Evolutionary conservation across 345 rosid genomes (phyloP).

Genomic region (Streptanthus diversifolius): DNA sequence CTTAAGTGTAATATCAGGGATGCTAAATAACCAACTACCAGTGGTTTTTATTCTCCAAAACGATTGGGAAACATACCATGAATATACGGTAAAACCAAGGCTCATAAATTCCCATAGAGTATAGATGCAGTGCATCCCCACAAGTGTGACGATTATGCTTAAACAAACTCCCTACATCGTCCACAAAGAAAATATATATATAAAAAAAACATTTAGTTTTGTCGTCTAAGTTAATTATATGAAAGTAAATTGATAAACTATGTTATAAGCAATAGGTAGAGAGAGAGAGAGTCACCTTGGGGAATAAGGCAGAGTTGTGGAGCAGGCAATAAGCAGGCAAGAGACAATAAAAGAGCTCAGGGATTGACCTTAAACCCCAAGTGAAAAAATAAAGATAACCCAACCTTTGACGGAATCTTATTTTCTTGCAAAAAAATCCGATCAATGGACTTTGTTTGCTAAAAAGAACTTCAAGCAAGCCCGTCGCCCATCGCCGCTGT

Average conservation of each 20-base stretch:
- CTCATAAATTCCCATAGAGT: conserved; percentile 27
- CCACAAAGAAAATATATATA: neutral
- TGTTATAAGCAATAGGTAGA: neutral
- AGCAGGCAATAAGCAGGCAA: conserved; percentile 65
- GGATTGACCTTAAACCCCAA: conserved; percentile 50
- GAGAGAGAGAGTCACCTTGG: conserved; percentile 41
- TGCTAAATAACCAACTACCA: conserved; percentile 47
- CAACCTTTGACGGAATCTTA: conserved; percentile 50
- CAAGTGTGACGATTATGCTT: neutral
- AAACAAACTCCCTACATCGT: conserved; percentile 22
- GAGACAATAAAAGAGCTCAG: conserved; percentile 52
- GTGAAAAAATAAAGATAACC: conserved; percentile 28
- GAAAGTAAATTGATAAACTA: neutral
- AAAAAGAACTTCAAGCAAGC: conserved; percentile 50
- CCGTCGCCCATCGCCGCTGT: conserved; percentile 62
- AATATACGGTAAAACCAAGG: neutral
- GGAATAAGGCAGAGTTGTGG: conserved; percentile 53
- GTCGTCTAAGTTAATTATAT: neutral
- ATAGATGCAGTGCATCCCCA: conserved; percentile 22
- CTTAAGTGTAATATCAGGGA: conserved; percentile 35
- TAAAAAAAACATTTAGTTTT: neutral
- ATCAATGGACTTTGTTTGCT: conserved; percentile 40
- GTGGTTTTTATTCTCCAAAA: conserved; percentile 17
- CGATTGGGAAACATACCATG: conserved; percentile 14
- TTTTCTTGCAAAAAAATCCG: conserved; percentile 21